These are phyloP conservation scores for Parietaria judaica DNA, from an alignment of 306 rosid genomes.

Conservation along the genomic window DNA sequence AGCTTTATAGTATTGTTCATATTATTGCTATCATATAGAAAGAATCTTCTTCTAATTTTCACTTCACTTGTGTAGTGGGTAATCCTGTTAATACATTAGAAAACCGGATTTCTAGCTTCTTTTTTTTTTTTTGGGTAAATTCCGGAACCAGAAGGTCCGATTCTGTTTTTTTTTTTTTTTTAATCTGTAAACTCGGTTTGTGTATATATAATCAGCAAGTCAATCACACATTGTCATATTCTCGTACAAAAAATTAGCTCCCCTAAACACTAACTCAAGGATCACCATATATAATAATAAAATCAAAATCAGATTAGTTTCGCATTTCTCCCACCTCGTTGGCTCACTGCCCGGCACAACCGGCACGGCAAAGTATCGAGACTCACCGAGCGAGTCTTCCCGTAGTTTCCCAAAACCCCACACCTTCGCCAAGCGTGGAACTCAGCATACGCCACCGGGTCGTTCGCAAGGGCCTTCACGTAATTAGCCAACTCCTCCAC, in stretches of 20 bases:
- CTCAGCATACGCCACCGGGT: conserved; percentile 84
- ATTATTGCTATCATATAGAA: too few relatives aligned
- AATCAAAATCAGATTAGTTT: conserved; percentile 15
- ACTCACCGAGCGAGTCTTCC: conserved; percentile 65
- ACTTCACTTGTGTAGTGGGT: too few relatives aligned
- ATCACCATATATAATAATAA: neutral
- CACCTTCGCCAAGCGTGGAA: conserved; percentile 99
- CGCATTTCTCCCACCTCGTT: conserved; percentile 71
- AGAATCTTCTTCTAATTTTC: too few relatives aligned
- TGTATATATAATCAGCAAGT: too few relatives aligned
- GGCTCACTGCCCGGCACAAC: conserved; percentile 64
- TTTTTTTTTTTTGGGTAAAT: too few relatives aligned
- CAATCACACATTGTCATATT: neutral
- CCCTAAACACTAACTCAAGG: neutral
- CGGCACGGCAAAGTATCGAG: conserved; percentile 91
- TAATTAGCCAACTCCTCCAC: conserved; percentile 78
- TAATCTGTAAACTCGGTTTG: too few relatives aligned
- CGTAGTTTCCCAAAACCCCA: conserved; percentile 56
- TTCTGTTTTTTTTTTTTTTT: too few relatives aligned
- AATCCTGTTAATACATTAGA: too few relatives aligned
- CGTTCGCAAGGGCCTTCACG: conserved; percentile 61
- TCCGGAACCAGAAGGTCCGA: too few relatives aligned
- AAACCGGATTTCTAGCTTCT: too few relatives aligned
- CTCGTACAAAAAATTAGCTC: neutral
- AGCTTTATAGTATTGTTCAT: too few relatives aligned